Evolutionary conservation across 768 basidiomycete genomes (phyloP).

Genomic region (Dendrothele bispora): DNA sequence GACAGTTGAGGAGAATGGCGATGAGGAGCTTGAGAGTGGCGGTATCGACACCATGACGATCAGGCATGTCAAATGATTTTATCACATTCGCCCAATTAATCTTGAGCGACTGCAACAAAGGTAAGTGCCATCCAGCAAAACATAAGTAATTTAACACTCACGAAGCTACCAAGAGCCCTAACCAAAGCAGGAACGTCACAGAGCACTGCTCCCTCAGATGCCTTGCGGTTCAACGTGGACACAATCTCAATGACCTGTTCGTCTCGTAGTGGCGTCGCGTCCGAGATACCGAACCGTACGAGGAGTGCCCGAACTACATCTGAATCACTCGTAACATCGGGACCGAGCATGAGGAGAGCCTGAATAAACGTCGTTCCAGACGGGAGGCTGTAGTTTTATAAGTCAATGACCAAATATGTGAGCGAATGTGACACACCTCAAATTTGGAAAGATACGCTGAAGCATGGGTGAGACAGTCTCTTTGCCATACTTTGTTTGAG

Average conservation of each 20-base stretch:
- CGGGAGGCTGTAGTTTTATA: constrained; percentile 50
- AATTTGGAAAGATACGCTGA: constrained; percentile 67
- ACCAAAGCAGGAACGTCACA: constrained; percentile 78
- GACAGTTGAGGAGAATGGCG: constrained; percentile 80
- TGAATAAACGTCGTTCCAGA: constrained; percentile 72
- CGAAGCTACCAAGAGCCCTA: constrained; percentile 70
- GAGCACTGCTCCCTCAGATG: constrained; percentile 68
- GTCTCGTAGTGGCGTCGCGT: constrained; percentile 70
- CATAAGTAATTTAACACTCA: constrained; percentile 38
- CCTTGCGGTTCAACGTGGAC: constrained; percentile 62
- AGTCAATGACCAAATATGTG: constrained; percentile 13
- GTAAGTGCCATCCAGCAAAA: constrained; percentile 5
- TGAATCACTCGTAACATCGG: constrained; percentile 74
- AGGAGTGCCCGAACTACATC: constrained; percentile 71
- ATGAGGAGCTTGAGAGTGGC: constrained; percentile 88
- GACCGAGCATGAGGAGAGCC: constrained; percentile 72
- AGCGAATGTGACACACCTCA: constrained; percentile 53
- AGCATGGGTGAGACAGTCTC: constrained; percentile 76
- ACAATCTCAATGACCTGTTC: constrained; percentile 71
- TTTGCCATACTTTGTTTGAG: constrained; percentile 77
- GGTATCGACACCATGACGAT: constrained; percentile 85
- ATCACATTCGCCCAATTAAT: constrained; percentile 84
- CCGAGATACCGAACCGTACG: constrained; percentile 74
- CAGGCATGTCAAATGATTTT: constrained; percentile 81
- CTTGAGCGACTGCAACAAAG: constrained; percentile 49